Percentiles rank a stretch among this genome's conserved stretches.
These are phyloP conservation scores for Vishniacozyma victoriae DNA, from an alignment of 768 basidiomycete species.

Conservation along the genomic window DNA sequence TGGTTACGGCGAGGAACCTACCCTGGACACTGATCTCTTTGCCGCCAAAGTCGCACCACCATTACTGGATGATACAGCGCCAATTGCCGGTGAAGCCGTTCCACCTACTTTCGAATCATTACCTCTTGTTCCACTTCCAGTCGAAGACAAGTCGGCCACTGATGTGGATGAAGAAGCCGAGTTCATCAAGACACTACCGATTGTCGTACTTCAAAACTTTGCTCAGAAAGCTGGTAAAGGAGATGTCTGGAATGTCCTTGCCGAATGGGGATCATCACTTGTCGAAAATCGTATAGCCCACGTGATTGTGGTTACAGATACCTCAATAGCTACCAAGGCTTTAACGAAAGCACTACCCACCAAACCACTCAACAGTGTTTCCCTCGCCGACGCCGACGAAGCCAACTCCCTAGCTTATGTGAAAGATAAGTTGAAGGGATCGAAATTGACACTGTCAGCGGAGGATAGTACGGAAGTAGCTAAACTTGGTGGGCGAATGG, in stretches of 20 bases:
- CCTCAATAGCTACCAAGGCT: constrained; percentile 77
- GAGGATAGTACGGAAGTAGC: constrained; percentile 60
- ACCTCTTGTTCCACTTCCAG: constrained; percentile 3
- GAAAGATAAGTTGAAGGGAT: constrained; percentile 64
- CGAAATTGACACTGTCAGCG: constrained; percentile 51
- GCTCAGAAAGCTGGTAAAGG: constrained; percentile 59
- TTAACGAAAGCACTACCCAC: constrained; percentile 79
- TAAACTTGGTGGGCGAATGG: constrained; percentile 81
- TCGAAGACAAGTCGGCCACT: constrained; percentile 3
- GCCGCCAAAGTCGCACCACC: constrained; percentile 24
- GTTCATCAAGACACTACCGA: constrained; percentile 62
- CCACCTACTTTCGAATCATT: constrained; percentile 28
- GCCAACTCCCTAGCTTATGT: constrained; percentile 74
- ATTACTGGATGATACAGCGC: constrained; percentile 27
- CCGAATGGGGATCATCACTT: constrained; percentile 77
- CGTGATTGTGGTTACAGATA: constrained; percentile 84
- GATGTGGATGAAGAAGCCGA: constrained; percentile 43
- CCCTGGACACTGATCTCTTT: constrained; percentile 48
- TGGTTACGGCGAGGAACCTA: constrained; percentile 69
- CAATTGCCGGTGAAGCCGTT: constrained; percentile 28
- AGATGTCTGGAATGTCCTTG: constrained; percentile 66
- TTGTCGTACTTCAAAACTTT: constrained; percentile 81
- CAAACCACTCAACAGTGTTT: constrained; percentile 71
- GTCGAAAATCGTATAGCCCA: constrained; percentile 86
- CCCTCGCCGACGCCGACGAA: constrained; percentile 78